Evolutionary conservation across 257 asterid genomes (phyloP).

Genomic region (Nicotiana otophora): DNA sequence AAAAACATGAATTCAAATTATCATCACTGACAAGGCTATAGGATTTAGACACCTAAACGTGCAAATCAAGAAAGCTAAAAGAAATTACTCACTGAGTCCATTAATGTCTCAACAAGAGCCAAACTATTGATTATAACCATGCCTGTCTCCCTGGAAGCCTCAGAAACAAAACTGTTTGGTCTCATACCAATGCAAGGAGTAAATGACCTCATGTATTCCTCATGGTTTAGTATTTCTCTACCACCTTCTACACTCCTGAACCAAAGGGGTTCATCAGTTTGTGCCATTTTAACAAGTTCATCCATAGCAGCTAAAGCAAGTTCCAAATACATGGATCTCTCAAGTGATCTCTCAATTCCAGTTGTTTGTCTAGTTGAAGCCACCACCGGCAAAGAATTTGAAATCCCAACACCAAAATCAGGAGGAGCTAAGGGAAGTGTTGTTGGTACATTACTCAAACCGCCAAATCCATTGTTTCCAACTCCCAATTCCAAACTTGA

Average conservation of each 20-base stretch:
- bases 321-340: conserved; percentile 79
- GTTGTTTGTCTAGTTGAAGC: conserved; percentile 18
- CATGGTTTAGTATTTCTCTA: conserved; percentile 38
- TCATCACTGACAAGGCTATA: background rate
- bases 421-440: conserved; percentile 35
- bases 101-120: conserved; percentile 55
- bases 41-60: background rate
- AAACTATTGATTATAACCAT: conserved; percentile 45
- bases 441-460: conserved; percentile 24
- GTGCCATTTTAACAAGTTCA: conserved; percentile 75
- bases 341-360: conserved; percentile 47
- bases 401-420: conserved; percentile 44
- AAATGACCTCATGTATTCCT: conserved; percentile 38
- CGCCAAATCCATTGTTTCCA: conserved; percentile 54
- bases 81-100: conserved; percentile 44
- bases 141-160: conserved; percentile 52
- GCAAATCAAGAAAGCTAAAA: background rate
- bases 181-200: conserved; percentile 44
- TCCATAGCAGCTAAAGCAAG: conserved; percentile 89
- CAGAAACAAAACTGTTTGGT: conserved; percentile 42
- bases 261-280: conserved; percentile 77
- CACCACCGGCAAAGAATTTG: conserved; percentile 27
- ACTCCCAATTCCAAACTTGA: conserved; percentile 73
- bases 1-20: background rate
- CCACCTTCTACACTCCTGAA: conserved; percentile 52